Evolutionary conservation across 2,329 filamentous ascomycete genomes (phyloP).

Genomic region (Claviceps capensis): DNA sequence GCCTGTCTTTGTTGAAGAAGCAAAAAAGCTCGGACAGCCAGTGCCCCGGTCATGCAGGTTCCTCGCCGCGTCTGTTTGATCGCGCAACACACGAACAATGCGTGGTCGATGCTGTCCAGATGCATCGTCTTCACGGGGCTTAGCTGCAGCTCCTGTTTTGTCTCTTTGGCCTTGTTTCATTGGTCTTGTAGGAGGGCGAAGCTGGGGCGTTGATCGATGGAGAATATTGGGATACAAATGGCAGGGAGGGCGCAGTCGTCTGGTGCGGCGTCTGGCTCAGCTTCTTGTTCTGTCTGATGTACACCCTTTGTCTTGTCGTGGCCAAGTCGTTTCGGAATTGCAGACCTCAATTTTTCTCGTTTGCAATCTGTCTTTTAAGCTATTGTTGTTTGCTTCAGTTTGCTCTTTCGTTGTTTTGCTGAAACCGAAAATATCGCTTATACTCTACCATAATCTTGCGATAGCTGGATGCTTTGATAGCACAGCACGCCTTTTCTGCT

Average conservation of each 20-base stretch:
- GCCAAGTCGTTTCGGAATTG: no score
- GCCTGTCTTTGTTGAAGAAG: background rate
- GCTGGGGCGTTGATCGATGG: background rate
- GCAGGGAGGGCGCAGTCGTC: background rate
- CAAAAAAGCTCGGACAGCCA: background rate
- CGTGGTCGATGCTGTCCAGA: no score
- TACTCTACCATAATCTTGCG: no score
- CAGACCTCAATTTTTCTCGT: no score
- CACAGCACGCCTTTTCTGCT: background rate
- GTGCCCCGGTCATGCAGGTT: background rate
- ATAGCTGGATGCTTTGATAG: background rate
- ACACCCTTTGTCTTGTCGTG: no score
- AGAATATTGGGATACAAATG: constrained; percentile 1
- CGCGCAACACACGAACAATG: background rate
- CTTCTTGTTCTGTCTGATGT: background rate
- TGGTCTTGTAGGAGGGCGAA: background rate
- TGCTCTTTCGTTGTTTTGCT: no score
- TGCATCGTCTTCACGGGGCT: no score
- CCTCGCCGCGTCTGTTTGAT: background rate
- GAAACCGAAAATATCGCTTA: no score
- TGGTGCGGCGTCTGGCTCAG: constrained; percentile 1
- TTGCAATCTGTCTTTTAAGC: no score
- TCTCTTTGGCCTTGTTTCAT: no score
- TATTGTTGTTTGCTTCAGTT: no score
- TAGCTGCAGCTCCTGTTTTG: no score